Conservation (phyloP, 2,329 filamentous ascomycete genomes). For the Emmonsiellopsis sp. region DNA sequence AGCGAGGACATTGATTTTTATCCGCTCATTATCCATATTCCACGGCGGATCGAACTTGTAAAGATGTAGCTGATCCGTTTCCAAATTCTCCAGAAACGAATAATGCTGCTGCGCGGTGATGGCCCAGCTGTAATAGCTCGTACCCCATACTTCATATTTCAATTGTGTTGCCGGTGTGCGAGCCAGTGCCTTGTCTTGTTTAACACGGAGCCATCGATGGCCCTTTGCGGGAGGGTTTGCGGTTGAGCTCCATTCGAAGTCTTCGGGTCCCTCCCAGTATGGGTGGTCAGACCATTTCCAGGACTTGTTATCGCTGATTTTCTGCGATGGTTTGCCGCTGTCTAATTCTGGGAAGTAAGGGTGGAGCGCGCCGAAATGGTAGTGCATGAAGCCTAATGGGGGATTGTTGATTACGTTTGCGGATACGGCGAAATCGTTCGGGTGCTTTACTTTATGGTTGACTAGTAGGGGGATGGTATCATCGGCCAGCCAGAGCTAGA, state of each 20-base stretch:
- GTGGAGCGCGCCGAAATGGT: conserved; percentile 42
- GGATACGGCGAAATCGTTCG: conserved; percentile 43
- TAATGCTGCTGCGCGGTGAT: conserved; percentile 39
- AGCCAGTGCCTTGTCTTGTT: conserved; percentile 24
- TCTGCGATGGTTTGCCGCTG: conserved; percentile 2
- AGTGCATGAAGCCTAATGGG: conserved; percentile 45
- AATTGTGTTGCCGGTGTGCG: conserved; percentile 40
- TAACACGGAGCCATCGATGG: conserved; percentile 40
- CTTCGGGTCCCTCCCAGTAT: conserved; percentile 2
- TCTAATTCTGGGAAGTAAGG: conserved; percentile 44
- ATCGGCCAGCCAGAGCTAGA: conserved; percentile 6
- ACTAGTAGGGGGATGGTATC: conserved; percentile 36
- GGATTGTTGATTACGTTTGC: conserved; percentile 51
- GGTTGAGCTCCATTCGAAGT: conserved; percentile 4
- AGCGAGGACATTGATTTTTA: conserved; percentile 47
- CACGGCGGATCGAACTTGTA: conserved; percentile 28
- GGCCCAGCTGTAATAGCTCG: conserved; percentile 41
- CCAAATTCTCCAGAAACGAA: conserved; percentile 41
- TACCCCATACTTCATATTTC: conserved; percentile 37
- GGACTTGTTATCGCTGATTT: conserved; percentile 4
- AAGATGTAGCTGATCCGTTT: conserved; percentile 33
- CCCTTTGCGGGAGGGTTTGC: conserved; percentile 2
- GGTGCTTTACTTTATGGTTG: conserved; percentile 42
- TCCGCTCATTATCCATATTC: conserved; percentile 31
- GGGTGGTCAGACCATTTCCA: conserved; percentile 7